Evolutionary conservation across 148 eudicot genomes (phyloP).

Genomic region (Fallopia convolvulus): DNA sequence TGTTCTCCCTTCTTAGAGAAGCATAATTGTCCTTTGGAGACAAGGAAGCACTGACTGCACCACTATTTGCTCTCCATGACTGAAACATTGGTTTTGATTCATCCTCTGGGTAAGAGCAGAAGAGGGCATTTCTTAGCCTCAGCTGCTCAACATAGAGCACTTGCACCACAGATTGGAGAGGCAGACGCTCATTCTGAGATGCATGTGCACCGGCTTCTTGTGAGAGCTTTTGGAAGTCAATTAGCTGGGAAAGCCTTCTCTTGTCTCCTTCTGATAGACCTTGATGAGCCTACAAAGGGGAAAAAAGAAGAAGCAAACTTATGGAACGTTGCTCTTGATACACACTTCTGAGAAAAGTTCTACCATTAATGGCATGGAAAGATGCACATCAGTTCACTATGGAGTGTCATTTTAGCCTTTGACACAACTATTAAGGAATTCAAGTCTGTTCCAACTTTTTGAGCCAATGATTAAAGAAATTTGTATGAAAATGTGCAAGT

Average conservation of each 20-base stretch:
- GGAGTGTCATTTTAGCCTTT: no score
- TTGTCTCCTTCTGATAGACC: constrained; percentile 60
- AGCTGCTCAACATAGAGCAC: constrained; percentile 84
- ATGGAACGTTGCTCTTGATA: neutral
- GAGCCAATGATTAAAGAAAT: no score
- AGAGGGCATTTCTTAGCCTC: constrained; percentile 61
- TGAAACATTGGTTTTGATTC: constrained; percentile 68
- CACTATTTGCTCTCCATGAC: constrained; percentile 87
- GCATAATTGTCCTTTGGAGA: constrained; percentile 93
- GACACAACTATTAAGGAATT: no score
- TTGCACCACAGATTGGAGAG: constrained; percentile 90
- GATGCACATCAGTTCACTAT: constrained; percentile 1
- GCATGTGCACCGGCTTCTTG: constrained; percentile 93
- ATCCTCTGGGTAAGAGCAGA: constrained; percentile 57
- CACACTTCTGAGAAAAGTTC: constrained; percentile 38
- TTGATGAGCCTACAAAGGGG: constrained; percentile 64
- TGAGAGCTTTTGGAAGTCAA: constrained; percentile 81
- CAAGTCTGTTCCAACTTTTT: no score
- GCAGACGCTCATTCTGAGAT: constrained; percentile 91
- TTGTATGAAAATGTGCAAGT: no score
- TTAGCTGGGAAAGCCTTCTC: constrained; percentile 67
- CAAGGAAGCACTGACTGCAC: constrained; percentile 89
- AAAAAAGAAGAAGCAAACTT: neutral
- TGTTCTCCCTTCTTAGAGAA: constrained; percentile 71
- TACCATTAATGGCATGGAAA: constrained; percentile 53